Conservation (phyloP, 1,284 basidiomycete species). For the Hymenochaete sp. region DNA sequence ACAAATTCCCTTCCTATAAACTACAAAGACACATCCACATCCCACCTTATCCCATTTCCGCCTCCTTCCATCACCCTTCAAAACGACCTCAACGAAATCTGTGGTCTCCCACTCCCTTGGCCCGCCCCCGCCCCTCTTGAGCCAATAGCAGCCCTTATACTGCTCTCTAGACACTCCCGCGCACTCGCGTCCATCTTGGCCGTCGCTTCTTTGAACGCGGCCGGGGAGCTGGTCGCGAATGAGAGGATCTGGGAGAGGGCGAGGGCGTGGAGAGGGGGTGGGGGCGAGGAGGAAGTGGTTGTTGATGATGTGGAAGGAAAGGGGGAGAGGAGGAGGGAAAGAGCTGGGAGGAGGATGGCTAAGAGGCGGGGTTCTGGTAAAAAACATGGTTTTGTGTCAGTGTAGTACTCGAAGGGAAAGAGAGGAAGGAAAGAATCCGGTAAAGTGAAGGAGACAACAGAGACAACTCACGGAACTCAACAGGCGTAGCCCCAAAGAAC, state of each 20-base stretch:
- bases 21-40: no score
- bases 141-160: slow-evolving; percentile 70
- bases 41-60: no score
- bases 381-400: no score
- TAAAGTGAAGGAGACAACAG: not conserved
- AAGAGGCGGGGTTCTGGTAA: slow-evolving; percentile 57
- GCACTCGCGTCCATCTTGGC: slow-evolving; percentile 53
- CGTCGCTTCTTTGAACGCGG: slow-evolving; percentile 83
- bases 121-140: slow-evolving; percentile 28
- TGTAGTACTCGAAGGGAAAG: slow-evolving; percentile 7
- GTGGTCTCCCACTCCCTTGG: slow-evolving; percentile 48
- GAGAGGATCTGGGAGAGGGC: slow-evolving; percentile 69
- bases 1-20: no score
- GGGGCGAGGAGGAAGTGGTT: slow-evolving; percentile 3
- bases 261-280: slow-evolving; percentile 47
- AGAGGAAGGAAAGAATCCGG: not conserved
- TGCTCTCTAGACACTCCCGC: slow-evolving; percentile 64
- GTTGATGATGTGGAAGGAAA: slow-evolving; percentile 27
- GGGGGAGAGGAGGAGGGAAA: slow-evolving; percentile 66
- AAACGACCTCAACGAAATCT: slow-evolving; percentile 74
- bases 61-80: slow-evolving; percentile 27
- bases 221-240: slow-evolving; percentile 68
- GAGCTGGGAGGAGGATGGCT: slow-evolving; percentile 71
- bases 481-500: slow-evolving; percentile 50
- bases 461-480: slow-evolving; percentile 53